A percentile compares a stretch with the other conserved stretches of the same genome.
Evolutionary conservation across 345 rosid genomes (phyloP).

Genomic region (Barbarea vulgaris): DNA sequence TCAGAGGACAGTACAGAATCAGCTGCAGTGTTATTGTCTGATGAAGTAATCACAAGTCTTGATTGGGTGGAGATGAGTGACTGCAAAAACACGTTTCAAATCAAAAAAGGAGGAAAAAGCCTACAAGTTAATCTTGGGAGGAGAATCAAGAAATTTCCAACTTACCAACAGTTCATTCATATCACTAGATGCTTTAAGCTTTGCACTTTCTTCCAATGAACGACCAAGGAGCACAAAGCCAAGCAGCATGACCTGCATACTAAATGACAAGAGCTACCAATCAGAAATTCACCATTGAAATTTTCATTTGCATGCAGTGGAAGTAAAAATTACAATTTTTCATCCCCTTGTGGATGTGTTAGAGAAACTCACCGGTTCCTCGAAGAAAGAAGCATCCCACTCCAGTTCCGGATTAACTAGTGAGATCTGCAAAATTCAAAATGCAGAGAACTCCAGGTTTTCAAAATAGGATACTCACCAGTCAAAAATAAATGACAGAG

Average conservation of each 20-base stretch:
- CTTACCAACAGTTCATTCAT: conserved; percentile 95
- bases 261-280: conserved; percentile 56
- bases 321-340: background rate
- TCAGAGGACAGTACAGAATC: conserved; percentile 75
- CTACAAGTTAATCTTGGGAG: background rate
- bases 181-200: conserved; percentile 82
- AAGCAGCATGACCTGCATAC: conserved; percentile 99
- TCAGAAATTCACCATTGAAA: conserved; percentile 44
- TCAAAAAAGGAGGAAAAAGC: background rate
- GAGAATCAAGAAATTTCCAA: conserved; percentile 16
- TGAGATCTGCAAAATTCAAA: conserved; percentile 56
- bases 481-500: conserved; percentile 17
- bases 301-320: conserved; percentile 3
- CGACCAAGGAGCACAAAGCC: conserved; percentile 96
- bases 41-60: conserved; percentile 81
- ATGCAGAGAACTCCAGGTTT: conserved; percentile 12
- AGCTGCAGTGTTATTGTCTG: conserved; percentile 55
- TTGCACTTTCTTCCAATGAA: conserved; percentile 88
- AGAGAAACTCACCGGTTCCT: conserved; percentile 89
- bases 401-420: conserved; percentile 81
- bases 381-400: conserved; percentile 96
- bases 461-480: conserved; percentile 1
- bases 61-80: conserved; percentile 86
- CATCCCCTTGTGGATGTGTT: conserved; percentile 9
- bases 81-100: conserved; percentile 52